Conservation (phyloP, 164 flowering plant genomes). For the Vitis cinerea region DNA sequence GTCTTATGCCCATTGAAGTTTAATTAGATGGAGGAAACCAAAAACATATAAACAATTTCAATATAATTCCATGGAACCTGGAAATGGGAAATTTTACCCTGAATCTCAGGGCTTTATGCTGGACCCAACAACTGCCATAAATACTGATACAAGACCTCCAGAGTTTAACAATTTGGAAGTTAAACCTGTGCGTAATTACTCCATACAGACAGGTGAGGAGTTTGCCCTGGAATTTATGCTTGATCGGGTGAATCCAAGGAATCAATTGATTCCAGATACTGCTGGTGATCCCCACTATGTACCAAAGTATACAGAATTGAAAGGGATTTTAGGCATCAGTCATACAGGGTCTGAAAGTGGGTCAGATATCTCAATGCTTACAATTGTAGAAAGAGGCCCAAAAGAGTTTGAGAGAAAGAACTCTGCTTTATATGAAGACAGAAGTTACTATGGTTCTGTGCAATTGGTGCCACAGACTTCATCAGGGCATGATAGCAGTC, state of each 20-base stretch:
- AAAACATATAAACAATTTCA: slow-evolving; percentile 23
- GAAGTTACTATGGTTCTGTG: slow-evolving; percentile 21
- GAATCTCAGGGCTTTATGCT: slow-evolving; percentile 27
- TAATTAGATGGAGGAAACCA: slow-evolving; percentile 10
- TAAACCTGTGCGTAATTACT: slow-evolving; percentile 37
- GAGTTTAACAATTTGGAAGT: slow-evolving; percentile 31
- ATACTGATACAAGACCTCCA: slow-evolving; percentile 27
- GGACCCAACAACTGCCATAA: slow-evolving; percentile 29
- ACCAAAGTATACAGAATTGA: slow-evolving; percentile 37
- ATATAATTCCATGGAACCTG: slow-evolving; percentile 24
- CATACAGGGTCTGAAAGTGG: slow-evolving; percentile 42
- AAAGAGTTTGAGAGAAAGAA: slow-evolving; percentile 24
- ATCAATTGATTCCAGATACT: slow-evolving; percentile 19
- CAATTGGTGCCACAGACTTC: slow-evolving; percentile 21
- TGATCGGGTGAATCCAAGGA: slow-evolving; percentile 27
- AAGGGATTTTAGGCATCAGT: slow-evolving; percentile 35
- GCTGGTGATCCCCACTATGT: slow-evolving; percentile 22
- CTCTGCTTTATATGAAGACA: slow-evolving; percentile 20
- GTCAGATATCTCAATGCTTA: slow-evolving; percentile 29
- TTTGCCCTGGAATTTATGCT: slow-evolving; percentile 53
- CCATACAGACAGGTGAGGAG: slow-evolving; percentile 56
- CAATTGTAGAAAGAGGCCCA: slow-evolving; percentile 24
- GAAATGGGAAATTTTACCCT: slow-evolving; percentile 32
- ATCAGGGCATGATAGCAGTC: slow-evolving; percentile 18
- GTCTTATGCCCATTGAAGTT: not conserved